Percentiles rank a stretch among this genome's conserved stretches.
phyloP scores from a whole-genome alignment of 805 yeast species.

The Wickerhamiella parazyma region DNA sequence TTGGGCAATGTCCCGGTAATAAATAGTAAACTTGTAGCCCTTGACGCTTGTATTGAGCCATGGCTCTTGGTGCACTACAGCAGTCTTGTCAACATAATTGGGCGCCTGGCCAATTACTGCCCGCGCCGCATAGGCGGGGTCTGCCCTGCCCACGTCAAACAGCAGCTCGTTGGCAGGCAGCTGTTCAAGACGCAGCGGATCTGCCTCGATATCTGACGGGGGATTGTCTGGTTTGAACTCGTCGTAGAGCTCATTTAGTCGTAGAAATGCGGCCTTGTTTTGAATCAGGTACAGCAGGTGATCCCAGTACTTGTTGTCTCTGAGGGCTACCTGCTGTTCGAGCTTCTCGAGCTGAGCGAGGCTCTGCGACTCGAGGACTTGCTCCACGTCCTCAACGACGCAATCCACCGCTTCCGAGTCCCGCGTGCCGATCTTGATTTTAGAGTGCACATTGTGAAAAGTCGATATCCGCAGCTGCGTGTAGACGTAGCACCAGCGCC shows the following conservation, averaged over 20 bases:
- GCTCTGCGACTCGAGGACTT: neutral
- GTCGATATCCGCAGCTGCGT: conserved; percentile 5
- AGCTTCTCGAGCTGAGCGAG: neutral
- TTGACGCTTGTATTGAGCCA: conserved; percentile 17
- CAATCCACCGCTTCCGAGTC: neutral
- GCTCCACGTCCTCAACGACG: conserved; percentile 1
- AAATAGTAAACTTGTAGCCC: conserved; percentile 28
- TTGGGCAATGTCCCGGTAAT: conserved; percentile 24
- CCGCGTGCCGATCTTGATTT: neutral
- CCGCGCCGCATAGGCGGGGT: conserved; percentile 7
- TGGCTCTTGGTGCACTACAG: conserved; percentile 21
- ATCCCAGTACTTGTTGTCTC: conserved; percentile 1
- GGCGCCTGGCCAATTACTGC: conserved; percentile 7
- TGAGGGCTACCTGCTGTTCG: neutral
- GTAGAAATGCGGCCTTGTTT: neutral
- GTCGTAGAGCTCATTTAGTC: neutral
- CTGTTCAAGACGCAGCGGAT: neutral
- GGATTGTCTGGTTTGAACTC: neutral
- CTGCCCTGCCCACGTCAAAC: conserved; percentile 4
- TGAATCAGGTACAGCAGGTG: conserved; percentile 5
- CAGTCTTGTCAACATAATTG: conserved; percentile 13
- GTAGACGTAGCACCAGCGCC: conserved; percentile 6
- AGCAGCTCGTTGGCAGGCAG: conserved; percentile 5
- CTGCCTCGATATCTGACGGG: neutral
- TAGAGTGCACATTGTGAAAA: neutral